Percentiles rank a stretch among this genome's conserved stretches.
Conservation (phyloP, 495 filamentous ascomycete species). For the Cladorrhinum samala region DNA sequence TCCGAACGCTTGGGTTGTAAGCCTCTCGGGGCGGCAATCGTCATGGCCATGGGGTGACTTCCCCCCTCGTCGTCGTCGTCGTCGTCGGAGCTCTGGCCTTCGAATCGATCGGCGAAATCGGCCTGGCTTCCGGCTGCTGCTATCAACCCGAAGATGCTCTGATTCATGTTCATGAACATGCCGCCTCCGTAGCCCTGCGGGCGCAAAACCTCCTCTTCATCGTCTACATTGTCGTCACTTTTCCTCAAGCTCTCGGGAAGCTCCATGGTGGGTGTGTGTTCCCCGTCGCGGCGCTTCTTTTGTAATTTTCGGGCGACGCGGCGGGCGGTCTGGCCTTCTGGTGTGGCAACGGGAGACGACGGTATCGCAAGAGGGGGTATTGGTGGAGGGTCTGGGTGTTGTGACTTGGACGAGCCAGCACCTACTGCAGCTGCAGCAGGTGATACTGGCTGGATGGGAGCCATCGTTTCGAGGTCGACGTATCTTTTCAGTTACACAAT, state of each 20-base stretch:
- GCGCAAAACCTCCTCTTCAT: constrained; percentile 65
- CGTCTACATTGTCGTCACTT: constrained; percentile 54
- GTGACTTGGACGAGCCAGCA: constrained; percentile 11
- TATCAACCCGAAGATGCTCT: constrained; percentile 90
- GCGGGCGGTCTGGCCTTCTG: constrained; percentile 22
- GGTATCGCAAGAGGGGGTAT: constrained; percentile 12
- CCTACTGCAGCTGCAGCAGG: not conserved
- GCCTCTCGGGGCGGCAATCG: constrained; percentile 17
- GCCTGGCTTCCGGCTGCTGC: constrained; percentile 79
- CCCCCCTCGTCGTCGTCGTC: constrained; percentile 35
- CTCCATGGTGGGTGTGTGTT: constrained; percentile 58
- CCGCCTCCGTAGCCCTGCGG: constrained; percentile 47
- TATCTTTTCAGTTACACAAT: not conserved
- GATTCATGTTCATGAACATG: constrained; percentile 73
- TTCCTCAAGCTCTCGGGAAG: constrained; percentile 73
- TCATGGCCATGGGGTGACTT: constrained; percentile 23
- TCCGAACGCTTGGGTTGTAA: constrained; percentile 8
- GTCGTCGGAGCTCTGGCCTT: constrained; percentile 74
- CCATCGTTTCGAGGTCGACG: not conserved
- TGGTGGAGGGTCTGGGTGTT: constrained; percentile 8
- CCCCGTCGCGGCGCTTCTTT: constrained; percentile 48
- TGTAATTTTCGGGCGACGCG: constrained; percentile 48
- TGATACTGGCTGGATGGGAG: not conserved
- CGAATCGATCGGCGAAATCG: constrained; percentile 75
- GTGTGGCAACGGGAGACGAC: constrained; percentile 9